Percentiles rank a stretch among this genome's conserved stretches.
Conservation (phyloP, 306 rosid genomes). For the Hylodesmum podocarpum region DNA sequence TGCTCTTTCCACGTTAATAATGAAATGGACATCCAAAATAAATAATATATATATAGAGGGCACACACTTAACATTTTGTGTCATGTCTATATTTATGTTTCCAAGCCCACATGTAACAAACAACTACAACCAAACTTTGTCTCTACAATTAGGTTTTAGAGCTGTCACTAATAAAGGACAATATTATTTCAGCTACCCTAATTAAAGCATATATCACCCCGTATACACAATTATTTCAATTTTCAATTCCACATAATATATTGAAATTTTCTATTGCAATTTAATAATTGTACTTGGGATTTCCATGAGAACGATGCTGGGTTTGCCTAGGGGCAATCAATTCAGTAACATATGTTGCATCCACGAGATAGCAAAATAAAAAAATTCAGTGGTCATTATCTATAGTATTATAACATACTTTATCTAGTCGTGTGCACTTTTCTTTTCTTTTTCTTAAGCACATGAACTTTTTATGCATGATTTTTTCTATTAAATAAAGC, state of each 20-base stretch:
- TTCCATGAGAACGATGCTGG: slow-evolving; percentile 24
- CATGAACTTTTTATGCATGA: slow-evolving; percentile 24
- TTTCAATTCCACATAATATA: slow-evolving; percentile 21
- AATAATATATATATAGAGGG: neutral
- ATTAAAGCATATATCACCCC: slow-evolving; percentile 23
- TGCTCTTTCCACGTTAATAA: slow-evolving; percentile 34
- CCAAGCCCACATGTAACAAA: slow-evolving; percentile 41
- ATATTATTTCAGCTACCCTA: slow-evolving; percentile 24
- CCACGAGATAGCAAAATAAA: neutral
- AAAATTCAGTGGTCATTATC: slow-evolving; percentile 1
- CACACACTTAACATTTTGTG: slow-evolving; percentile 35
- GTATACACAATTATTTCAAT: slow-evolving; percentile 11
- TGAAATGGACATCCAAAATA: slow-evolving; percentile 30
- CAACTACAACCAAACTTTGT: slow-evolving; percentile 48
- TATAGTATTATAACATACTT: slow-evolving; percentile 3
- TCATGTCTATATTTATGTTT: slow-evolving; percentile 28
- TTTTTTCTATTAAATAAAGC: slow-evolving; percentile 20
- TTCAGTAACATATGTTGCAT: slow-evolving; percentile 19
- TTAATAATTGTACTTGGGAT: slow-evolving; percentile 31
- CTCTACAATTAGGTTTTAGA: slow-evolving; percentile 37
- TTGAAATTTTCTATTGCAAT: slow-evolving; percentile 3
- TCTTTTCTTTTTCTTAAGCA: neutral
- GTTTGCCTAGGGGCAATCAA: slow-evolving; percentile 31
- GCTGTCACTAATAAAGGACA: slow-evolving; percentile 42
- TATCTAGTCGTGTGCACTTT: slow-evolving; percentile 21